Evolutionary conservation across 164 flowering plant species (phyloP).

Genomic region (Brasenia schreberi): DNA sequence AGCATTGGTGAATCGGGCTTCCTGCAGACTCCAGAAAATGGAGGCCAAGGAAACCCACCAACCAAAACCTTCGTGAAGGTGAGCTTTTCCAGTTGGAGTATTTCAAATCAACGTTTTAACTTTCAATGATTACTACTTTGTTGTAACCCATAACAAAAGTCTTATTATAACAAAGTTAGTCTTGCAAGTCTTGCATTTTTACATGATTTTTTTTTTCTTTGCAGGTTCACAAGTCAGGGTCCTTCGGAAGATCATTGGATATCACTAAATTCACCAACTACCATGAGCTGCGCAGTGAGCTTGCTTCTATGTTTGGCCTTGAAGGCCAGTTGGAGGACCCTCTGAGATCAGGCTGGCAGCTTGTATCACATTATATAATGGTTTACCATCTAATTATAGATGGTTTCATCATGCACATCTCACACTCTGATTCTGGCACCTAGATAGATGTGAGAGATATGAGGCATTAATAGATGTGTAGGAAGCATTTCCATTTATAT

Average conservation of each 20-base stretch:
- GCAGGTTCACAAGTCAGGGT: conserved; percentile 88
- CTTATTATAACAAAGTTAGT: no score
- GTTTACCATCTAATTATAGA: no score
- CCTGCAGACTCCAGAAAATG: conserved; percentile 46
- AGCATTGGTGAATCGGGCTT: conserved; percentile 50
- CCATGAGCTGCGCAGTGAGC: conserved; percentile 80
- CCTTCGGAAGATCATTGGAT: conserved; percentile 89
- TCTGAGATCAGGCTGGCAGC: conserved; percentile 99
- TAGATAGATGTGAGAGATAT: no score
- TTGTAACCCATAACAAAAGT: no score
- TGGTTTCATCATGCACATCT: no score
- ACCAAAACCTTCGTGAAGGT: conserved; percentile 66
- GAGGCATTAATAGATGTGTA: no score
- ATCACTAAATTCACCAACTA: conserved; percentile 85
- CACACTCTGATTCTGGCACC: no score
- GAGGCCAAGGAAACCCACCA: conserved; percentile 34
- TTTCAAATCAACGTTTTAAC: no score
- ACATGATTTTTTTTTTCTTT: neutral
- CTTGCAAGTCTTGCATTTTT: neutral
- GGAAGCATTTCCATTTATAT: no score
- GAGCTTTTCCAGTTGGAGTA: no score
- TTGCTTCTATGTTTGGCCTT: conserved; percentile 87
- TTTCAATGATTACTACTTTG: no score
- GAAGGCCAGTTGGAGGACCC: conserved; percentile 98
- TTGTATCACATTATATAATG: no score